Conservation (phyloP, 1,139 yeast species). For the Scheffersomyces cryptocercus region DNA sequence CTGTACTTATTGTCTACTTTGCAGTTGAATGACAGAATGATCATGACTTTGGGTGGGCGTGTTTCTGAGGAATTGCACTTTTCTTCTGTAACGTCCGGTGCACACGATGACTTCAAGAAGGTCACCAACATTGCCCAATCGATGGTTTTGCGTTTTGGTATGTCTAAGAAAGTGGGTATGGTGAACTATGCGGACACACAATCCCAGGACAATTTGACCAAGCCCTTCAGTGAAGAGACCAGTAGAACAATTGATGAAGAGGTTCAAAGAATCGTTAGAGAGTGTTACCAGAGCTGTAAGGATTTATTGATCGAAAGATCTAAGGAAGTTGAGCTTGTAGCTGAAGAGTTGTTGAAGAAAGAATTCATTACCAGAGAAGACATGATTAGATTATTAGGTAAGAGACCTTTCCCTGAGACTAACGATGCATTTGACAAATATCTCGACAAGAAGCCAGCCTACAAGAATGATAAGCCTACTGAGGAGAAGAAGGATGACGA, state of each 20-base stretch:
- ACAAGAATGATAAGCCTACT: slow-evolving; percentile 27
- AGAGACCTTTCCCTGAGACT: slow-evolving; percentile 85
- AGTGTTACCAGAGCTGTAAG: slow-evolving; percentile 73
- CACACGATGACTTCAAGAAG: slow-evolving; percentile 92
- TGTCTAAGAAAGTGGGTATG: slow-evolving; percentile 84
- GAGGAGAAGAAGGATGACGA: slow-evolving; percentile 28
- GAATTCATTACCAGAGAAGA: slow-evolving; percentile 91
- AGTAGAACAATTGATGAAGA: slow-evolving; percentile 79
- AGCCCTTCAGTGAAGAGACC: slow-evolving; percentile 90
- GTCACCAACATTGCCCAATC: slow-evolving; percentile 93
- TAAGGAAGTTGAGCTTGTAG: slow-evolving; percentile 78
- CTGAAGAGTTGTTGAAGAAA: slow-evolving; percentile 77
- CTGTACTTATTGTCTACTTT: slow-evolving; percentile 76
- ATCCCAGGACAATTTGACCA: slow-evolving; percentile 68
- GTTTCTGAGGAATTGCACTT: slow-evolving; percentile 94
- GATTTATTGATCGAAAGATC: slow-evolving; percentile 67
- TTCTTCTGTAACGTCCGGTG: slow-evolving; percentile 89
- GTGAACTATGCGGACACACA: slow-evolving; percentile 60
- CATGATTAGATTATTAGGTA: slow-evolving; percentile 83
- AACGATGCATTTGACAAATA: slow-evolving; percentile 95
- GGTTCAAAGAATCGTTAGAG: slow-evolving; percentile 76
- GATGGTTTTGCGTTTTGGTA: slow-evolving; percentile 91
- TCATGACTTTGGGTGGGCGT: slow-evolving; percentile 96
- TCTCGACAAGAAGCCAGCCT: slow-evolving; percentile 45
- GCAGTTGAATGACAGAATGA: slow-evolving; percentile 86